A percentile compares a stretch with the other conserved stretches of the same genome.
These are phyloP conservation scores for Lolium rigidum DNA, from an alignment of 176 grass and related monocot species.

Conservation along the genomic window DNA sequence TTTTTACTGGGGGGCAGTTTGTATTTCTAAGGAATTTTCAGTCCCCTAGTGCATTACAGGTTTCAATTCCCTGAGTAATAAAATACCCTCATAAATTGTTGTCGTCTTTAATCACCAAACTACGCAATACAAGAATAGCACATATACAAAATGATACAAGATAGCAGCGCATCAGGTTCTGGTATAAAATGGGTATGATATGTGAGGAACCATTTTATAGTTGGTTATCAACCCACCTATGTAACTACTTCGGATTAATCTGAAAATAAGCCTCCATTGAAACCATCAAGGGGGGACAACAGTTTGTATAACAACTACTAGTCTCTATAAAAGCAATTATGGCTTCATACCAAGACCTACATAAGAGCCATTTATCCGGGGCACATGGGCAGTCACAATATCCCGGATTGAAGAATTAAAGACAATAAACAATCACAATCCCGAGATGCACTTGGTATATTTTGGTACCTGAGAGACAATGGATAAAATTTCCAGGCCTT, in stretches of 20 bases:
- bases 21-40: not conserved
- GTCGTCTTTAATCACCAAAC: not conserved
- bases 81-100: not conserved
- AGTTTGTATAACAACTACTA: not conserved
- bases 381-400: not conserved
- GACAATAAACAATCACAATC: not conserved
- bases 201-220: not conserved
- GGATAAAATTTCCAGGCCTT: not conserved
- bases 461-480: not conserved
- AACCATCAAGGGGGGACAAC: not conserved
- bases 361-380: not conserved
- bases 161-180: not conserved
- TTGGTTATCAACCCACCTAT: not conserved
- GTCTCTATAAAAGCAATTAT: not conserved
- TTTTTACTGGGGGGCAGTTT: not conserved
- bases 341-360: not conserved
- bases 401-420: not conserved
- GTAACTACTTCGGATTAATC: not conserved
- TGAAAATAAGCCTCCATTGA: not conserved
- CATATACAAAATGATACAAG: not conserved
- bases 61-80: not conserved
- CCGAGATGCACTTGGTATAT: not conserved
- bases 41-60: not conserved
- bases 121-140: not conserved
- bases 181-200: constrained; percentile 12